phyloP scores from a whole-genome alignment of 495 filamentous ascomycete species.

The Neurospora pannonica region DNA sequence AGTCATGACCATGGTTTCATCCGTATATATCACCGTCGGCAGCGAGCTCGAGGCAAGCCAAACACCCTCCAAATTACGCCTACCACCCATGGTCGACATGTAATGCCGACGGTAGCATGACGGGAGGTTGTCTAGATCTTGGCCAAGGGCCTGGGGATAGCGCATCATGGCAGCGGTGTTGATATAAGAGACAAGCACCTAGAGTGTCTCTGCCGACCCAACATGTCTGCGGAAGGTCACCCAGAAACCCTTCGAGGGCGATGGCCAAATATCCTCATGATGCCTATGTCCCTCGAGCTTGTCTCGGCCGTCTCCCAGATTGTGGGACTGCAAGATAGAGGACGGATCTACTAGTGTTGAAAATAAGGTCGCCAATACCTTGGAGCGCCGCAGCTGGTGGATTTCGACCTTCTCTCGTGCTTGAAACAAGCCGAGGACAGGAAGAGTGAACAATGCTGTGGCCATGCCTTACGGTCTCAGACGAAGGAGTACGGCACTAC shows the following conservation, averaged over 20 bases:
- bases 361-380: neutral
- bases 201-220: too few species aligned
- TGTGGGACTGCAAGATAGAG: neutral
- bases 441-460: neutral
- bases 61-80: too few species aligned
- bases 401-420: neutral
- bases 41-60: too few species aligned
- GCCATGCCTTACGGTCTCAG: neutral
- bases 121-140: too few species aligned
- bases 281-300: neutral
- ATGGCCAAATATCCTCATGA: neutral
- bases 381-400: neutral
- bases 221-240: too few species aligned
- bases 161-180: too few species aligned
- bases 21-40: too few species aligned
- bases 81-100: too few species aligned
- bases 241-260: neutral
- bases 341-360: neutral
- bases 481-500: neutral
- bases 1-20: too few species aligned
- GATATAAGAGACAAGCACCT: too few species aligned
- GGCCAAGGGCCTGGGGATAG: too few species aligned
- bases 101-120: too few species aligned
- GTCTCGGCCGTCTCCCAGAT: neutral
- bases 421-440: neutral